Conservation (phyloP, 2,329 filamentous ascomycete species). For the Pseudogymnoascus sp. region DNA sequence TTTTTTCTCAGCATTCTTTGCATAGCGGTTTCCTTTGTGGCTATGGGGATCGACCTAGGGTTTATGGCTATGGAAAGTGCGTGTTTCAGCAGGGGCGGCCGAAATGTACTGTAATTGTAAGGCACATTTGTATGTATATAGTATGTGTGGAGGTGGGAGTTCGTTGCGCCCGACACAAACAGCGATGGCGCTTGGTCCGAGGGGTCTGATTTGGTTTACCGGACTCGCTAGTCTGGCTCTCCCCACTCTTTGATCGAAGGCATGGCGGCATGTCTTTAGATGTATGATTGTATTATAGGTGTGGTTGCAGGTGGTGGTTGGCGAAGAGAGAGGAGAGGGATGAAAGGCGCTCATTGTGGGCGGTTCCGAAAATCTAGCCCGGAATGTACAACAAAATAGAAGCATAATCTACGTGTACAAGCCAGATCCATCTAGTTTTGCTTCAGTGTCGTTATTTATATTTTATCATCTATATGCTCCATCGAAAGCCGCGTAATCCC, state of each 20-base stretch:
- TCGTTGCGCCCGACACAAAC: not conserved
- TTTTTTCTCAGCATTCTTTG: not conserved
- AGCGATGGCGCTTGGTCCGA: not conserved
- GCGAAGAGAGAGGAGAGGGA: not conserved
- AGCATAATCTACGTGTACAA: not conserved
- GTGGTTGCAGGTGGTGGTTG: not conserved
- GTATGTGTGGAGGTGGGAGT: conserved; percentile 1
- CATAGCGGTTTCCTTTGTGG: conserved; percentile 8
- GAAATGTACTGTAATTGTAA: conserved; percentile 8
- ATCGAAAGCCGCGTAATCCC: conserved; percentile 16
- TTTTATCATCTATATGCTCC: not conserved
- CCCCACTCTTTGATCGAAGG: conserved; percentile 4
- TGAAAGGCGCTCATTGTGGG: not conserved
- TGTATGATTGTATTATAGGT: conserved; percentile 8
- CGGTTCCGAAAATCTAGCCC: not conserved
- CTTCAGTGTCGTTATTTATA: not conserved
- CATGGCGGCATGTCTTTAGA: conserved; percentile 5
- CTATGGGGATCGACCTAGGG: not conserved
- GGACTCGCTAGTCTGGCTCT: not conserved
- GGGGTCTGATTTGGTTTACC: not conserved
- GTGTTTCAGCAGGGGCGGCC: not conserved
- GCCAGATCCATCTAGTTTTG: not conserved
- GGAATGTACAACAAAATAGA: conserved; percentile 8
- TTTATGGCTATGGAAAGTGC: not conserved
- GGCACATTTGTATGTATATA: conserved; percentile 7